Base-by-base conservation (phyloP, 139 green algal genomes). In the Coccomyxa sp. region DNA sequence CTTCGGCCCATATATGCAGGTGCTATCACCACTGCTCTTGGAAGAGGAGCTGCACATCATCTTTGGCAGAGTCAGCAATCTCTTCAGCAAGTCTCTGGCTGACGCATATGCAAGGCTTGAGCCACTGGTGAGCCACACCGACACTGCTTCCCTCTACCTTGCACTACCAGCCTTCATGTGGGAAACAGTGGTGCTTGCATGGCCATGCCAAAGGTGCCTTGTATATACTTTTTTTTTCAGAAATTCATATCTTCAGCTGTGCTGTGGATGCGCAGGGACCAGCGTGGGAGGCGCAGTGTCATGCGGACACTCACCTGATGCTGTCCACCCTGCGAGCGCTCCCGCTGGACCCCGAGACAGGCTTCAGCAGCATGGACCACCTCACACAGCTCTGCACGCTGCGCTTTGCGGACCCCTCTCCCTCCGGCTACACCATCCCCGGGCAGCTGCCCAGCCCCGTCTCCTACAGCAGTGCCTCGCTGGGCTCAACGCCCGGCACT, bases 1-100 rank as follows among this genome's bases (percentile, higher is more conserved):
- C n/a, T n/a, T n/a, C n/a, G n/a, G n/a, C n/a, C n/a, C n/a, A n/a
- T n/a, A n/a, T n/a, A n/a, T n/a, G 39, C 77, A 84, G 39, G 91
- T 97, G 75, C 84, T 98, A 74, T 76, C 82, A 33, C 93, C 94
- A 3, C 81, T 97, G 29, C 85, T 98, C 77, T 81, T 90, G 39
- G 78, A 83, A 0, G 86, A 89, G 44, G 91, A 96, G 78, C 55
- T 95, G 36, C 79, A 89, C 41, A 89, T 86, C 78, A 91, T 98
- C 27, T 97, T 97, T 80, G 88, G 88, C 14, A 84, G 90, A 8
- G 88, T 97, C 22, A 87, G 78, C 29, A 76, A 76, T 16, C 80
- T 90, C 18, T 94, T 87, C 85, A 89, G 82, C 77, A 84, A 89
- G 55, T 85, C 79, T 0, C 82, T 94, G 55, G 85, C 86, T 2